These are phyloP conservation scores for Acanthamoeba royreba DNA, from an alignment of 208 protist genomes.

Conservation along the genomic window DNA sequence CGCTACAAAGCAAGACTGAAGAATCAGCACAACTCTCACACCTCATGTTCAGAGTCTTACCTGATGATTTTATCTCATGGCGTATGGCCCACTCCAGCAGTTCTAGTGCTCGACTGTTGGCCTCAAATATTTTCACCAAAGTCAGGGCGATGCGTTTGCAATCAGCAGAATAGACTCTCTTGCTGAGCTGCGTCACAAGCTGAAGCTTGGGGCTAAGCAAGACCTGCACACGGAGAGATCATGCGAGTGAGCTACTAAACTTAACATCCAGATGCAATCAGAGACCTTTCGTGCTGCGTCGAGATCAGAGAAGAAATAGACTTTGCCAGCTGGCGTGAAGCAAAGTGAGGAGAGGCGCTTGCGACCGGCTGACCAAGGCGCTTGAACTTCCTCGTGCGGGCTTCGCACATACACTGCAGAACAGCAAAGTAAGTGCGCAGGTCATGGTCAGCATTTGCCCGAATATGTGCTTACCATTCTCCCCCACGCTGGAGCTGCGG, in stretches of 20 bases:
- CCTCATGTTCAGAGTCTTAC: background rate
- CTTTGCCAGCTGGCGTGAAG: background rate
- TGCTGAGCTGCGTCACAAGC: background rate
- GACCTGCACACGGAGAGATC: background rate
- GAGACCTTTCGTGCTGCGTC: background rate
- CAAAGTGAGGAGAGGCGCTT: background rate
- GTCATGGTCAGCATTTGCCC: too few species aligned
- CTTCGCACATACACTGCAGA: too few species aligned
- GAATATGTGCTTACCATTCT: too few species aligned
- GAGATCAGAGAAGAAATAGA: background rate
- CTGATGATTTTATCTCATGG: background rate
- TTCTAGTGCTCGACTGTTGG: background rate
- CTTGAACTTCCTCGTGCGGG: background rate
- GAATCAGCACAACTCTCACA: background rate
- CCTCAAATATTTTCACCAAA: slow-evolving; percentile 1
- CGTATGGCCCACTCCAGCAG: slow-evolving; percentile 26
- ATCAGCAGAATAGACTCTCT: background rate
- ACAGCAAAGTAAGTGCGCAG: too few species aligned
- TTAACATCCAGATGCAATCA: background rate
- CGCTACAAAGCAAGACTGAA: background rate
- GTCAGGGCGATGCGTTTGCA: background rate
- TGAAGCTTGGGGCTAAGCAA: slow-evolving; percentile 4
- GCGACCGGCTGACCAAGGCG: background rate
- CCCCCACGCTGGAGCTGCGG: too few species aligned
- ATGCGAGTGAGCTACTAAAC: background rate